These are phyloP conservation scores for Blastocystis sp. DNA, from an alignment of 352 stramenopile species.

Conservation along the genomic window DNA sequence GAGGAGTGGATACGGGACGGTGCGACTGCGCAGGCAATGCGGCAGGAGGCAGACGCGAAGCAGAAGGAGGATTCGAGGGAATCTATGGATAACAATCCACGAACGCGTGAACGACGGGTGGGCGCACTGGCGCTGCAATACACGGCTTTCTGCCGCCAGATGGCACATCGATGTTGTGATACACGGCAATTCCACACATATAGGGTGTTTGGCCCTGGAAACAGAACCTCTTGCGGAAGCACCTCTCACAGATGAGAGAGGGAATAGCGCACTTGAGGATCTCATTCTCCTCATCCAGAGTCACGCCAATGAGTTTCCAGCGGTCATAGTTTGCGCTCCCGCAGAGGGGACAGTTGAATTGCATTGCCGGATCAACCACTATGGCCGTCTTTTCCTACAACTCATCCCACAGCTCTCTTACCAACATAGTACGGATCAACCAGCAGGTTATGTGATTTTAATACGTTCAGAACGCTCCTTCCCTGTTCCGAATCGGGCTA, in stretches of 20 bases:
- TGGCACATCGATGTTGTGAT: background rate
- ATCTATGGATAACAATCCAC: background rate
- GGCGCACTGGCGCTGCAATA: no score
- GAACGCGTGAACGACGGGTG: no score
- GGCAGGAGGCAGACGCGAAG: no score
- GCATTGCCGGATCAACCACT: background rate
- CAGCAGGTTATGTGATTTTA: conserved; percentile 33
- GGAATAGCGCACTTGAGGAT: conserved; percentile 14
- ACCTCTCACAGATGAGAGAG: conserved; percentile 4
- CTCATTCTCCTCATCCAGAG: background rate
- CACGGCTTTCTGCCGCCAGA: background rate
- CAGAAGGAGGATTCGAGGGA: background rate
- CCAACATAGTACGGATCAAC: conserved; percentile 30
- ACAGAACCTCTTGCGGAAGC: conserved; percentile 21
- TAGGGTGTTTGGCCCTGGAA: conserved; percentile 27
- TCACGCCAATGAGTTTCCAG: conserved; percentile 40
- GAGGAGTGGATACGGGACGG: no score
- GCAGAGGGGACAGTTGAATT: background rate
- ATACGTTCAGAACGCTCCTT: conserved; percentile 1
- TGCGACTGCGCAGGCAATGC: no score
- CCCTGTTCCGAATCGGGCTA: conserved; percentile 35
- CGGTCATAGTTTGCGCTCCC: background rate
- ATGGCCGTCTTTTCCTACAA: background rate
- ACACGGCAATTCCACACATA: conserved; percentile 38
- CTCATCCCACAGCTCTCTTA: no score